Conservation (phyloP, 1,284 basidiomycete species). For the Ustilago hordei region DNA sequence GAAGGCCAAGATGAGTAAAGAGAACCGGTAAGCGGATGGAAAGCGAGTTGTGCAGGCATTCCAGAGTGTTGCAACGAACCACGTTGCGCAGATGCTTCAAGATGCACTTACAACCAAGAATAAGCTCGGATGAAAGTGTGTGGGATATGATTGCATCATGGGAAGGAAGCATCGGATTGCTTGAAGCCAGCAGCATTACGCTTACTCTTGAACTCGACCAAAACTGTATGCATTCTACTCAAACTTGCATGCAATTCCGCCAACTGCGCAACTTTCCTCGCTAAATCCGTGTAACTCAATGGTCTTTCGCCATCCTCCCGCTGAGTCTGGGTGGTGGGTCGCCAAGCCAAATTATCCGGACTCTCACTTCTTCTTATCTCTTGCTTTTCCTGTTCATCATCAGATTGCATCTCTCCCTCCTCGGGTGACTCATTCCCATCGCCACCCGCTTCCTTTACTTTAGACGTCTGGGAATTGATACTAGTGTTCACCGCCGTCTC, state of each 20-base stretch:
- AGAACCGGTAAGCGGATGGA: slow-evolving; percentile 69
- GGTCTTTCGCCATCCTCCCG: slow-evolving; percentile 15
- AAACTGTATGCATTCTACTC: slow-evolving; percentile 44
- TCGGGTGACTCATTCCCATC: slow-evolving; percentile 44
- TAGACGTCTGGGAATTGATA: slow-evolving; percentile 11
- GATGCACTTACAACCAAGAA: neutral
- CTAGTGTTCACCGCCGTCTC: slow-evolving; percentile 31
- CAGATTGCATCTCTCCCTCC: slow-evolving; percentile 50
- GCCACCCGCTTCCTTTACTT: slow-evolving; percentile 10
- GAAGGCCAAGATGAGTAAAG: slow-evolving; percentile 71
- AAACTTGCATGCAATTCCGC: slow-evolving; percentile 44
- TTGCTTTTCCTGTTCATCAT: slow-evolving; percentile 13
- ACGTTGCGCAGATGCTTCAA: slow-evolving; percentile 14
- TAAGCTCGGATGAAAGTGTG: neutral
- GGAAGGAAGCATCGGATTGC: neutral
- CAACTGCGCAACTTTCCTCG: slow-evolving; percentile 23
- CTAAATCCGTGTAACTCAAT: slow-evolving; percentile 38
- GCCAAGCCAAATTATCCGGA: slow-evolving; percentile 40
- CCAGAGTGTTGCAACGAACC: slow-evolving; percentile 51
- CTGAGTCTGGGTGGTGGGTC: slow-evolving; percentile 3
- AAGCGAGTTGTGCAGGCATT: slow-evolving; percentile 70
- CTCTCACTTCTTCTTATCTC: slow-evolving; percentile 24
- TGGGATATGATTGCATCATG: neutral
- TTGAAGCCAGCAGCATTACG: neutral
- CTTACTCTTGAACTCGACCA: slow-evolving; percentile 42